Evolutionary conservation across 441 rosid genomes (phyloP).

Genomic region (Syzygium syzygioides): DNA sequence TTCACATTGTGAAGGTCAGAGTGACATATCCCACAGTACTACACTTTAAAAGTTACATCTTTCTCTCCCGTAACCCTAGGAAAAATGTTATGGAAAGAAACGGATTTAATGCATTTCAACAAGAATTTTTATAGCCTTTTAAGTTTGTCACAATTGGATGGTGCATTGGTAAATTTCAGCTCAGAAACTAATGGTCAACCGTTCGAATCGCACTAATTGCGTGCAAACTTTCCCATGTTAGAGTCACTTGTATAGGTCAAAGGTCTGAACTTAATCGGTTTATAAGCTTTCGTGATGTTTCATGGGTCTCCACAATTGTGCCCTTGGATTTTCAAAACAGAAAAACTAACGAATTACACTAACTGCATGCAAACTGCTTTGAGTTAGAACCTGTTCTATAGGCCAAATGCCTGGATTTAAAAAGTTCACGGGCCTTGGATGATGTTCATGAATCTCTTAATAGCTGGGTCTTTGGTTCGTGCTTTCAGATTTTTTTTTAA

Average conservation of each 20-base stretch:
- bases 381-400: not conserved
- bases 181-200: not conserved
- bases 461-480: not conserved
- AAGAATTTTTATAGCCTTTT: not conserved
- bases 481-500: not conserved
- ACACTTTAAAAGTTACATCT: slow-evolving; percentile 48
- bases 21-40: slow-evolving; percentile 64
- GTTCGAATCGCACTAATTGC: not conserved
- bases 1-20: slow-evolving; percentile 40
- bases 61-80: slow-evolving; percentile 38
- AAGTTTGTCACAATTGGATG: not conserved
- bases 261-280: not conserved
- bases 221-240: not conserved
- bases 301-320: not conserved
- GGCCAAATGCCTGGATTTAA: not conserved
- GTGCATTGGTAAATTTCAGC: not conserved
- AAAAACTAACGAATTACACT: not conserved
- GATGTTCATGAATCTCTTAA: not conserved
- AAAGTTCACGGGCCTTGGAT: not conserved
- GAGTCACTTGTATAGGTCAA: not conserved
- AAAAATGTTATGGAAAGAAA: not conserved
- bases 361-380: not conserved
- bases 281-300: not conserved
- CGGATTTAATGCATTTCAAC: not conserved
- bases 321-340: not conserved